These are phyloP conservation scores for Maudiozyma humilis DNA, from an alignment of 1,139 yeast species.

Conservation along the genomic window DNA sequence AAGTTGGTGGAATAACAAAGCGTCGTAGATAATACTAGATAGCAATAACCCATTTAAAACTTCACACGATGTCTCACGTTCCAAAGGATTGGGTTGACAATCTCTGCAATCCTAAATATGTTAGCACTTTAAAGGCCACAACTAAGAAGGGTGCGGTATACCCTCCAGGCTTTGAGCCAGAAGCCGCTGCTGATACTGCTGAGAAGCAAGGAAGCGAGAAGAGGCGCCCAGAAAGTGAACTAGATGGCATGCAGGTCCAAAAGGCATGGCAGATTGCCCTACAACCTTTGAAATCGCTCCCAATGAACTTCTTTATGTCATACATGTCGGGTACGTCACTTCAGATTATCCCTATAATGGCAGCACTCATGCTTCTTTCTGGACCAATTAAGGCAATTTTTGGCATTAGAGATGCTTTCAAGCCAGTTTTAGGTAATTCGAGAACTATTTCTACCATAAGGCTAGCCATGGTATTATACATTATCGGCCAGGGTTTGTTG, in stretches of 20 bases:
- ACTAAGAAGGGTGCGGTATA: constrained; percentile 6
- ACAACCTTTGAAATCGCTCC: constrained; percentile 76
- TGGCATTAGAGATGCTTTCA: constrained; percentile 42
- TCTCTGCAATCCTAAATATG: not conserved
- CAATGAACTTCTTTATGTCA: constrained; percentile 84
- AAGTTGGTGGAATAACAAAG: too few species aligned
- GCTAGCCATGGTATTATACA: constrained; percentile 40
- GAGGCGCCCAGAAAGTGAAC: constrained; percentile 12
- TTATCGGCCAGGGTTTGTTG: constrained; percentile 55
- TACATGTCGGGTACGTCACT: constrained; percentile 90
- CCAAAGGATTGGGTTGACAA: constrained; percentile 2
- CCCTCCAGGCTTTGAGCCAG: constrained; percentile 22
- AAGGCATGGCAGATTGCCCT: constrained; percentile 85
- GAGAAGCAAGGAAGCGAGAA: constrained; percentile 9
- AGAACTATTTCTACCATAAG: constrained; percentile 39
- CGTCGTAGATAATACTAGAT: not conserved
- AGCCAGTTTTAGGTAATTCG: constrained; percentile 33
- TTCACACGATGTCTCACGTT: not conserved
- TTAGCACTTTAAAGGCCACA: not conserved
- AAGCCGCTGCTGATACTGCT: constrained; percentile 7
- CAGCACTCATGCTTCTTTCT: constrained; percentile 77
- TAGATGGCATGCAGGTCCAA: constrained; percentile 42
- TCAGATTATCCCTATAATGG: constrained; percentile 84
- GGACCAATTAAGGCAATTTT: constrained; percentile 71
- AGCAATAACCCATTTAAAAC: not conserved